Evolutionary conservation across 768 basidiomycete genomes (phyloP), one percentile per base, ranked within the genome.

Genomic region (Scleroderma bovista): DNA sequence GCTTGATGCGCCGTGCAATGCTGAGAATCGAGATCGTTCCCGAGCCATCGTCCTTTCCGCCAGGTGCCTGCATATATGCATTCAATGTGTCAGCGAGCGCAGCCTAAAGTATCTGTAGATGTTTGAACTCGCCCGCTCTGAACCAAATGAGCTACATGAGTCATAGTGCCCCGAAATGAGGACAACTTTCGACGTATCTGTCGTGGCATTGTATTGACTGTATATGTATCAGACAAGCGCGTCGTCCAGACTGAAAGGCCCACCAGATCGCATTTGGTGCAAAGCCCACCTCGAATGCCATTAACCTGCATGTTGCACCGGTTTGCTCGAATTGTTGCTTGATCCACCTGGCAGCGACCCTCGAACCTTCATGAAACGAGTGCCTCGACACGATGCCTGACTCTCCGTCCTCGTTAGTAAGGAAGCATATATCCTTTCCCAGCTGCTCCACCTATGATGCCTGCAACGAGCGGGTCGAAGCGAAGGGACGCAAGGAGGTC

Each of bases 181-280:
- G 38, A 93, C 79, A 2, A 75, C 83, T 23, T 82, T 75, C 32
- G 74, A 80, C 2, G 82, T 81, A 33, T 83, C 71, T 39, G 69
- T 71, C n/a, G 71, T 68, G 7, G 80, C 65, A 2, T 71, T 47
- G 57, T 88, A 89, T 38, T 78, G 75, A 61, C 88, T 87, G 57
- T 16, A 29, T 41, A 46, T 17, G 8, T 11, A 13, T 24, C 11
- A 13, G 12, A 9, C 8, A 32, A 3, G 41, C 42, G 3, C 73
- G 26, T n/a, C n/a, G n/a, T n/a, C n/a, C n/a, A n/a, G n/a, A n/a
- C n/a, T n/a, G n/a, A n/a, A n/a, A n/a, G n/a, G n/a, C n/a, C n/a
- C n/a, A 91, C 83, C 93, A 95, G 50, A 95, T 75, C 40, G 95
- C 84, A 60, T 95, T 92, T 9, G 93, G 93, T 4, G 89, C 76